A percentile compares a stretch with the other conserved stretches of the same genome.
These are phyloP conservation scores for Salvia rosmarinus DNA, from an alignment of 257 asterid genomes.

Conservation along the genomic window DNA sequence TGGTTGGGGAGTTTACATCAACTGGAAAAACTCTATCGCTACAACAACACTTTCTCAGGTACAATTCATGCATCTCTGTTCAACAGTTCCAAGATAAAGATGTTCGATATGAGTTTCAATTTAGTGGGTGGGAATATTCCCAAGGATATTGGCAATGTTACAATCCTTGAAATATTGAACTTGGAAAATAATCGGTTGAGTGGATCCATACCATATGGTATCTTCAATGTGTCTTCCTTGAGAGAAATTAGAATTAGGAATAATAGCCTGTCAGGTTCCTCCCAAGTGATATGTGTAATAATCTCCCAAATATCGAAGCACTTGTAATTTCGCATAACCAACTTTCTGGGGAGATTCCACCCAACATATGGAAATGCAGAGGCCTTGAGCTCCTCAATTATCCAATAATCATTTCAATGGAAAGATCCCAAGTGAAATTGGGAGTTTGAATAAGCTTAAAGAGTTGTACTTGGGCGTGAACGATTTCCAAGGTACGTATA, in stretches of 20 bases:
- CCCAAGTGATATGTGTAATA: too few species aligned
- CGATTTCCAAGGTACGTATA: too few species aligned
- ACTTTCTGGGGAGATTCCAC: too few species aligned
- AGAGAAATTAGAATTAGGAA: background rate
- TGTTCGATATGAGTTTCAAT: background rate
- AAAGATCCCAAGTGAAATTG: too few species aligned
- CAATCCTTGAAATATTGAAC: background rate
- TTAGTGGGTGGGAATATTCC: background rate
- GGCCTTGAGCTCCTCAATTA: too few species aligned
- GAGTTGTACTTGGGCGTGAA: too few species aligned
- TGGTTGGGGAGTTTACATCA: background rate
- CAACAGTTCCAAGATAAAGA: background rate
- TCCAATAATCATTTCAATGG: too few species aligned
- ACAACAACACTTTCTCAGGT: background rate
- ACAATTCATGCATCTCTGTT: background rate
- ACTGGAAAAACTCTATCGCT: background rate
- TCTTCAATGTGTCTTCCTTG: background rate
- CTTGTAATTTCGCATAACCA: too few species aligned
- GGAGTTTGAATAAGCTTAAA: too few species aligned
- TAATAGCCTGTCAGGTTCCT: background rate
- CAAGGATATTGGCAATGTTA: background rate
- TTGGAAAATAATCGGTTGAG: background rate
- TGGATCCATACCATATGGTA: background rate
- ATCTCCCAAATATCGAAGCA: too few species aligned
- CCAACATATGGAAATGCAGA: too few species aligned